phyloP scores from a whole-genome alignment of 495 filamentous ascomycete species.

The Talaromyces adpressus region DNA sequence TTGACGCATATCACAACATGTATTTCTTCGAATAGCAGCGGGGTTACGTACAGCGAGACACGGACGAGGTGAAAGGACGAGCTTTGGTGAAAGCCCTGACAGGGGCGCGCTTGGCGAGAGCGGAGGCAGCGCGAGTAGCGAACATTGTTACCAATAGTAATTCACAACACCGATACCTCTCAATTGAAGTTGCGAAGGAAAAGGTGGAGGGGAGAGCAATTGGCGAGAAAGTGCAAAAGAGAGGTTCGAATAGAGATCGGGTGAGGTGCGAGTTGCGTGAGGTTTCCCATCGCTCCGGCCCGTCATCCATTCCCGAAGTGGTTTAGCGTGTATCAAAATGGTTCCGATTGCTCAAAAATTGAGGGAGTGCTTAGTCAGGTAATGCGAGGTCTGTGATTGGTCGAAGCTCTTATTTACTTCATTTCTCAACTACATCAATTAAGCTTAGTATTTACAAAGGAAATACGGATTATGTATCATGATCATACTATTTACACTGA shows the following conservation, averaged over 20 bases:
- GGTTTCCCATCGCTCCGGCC: constrained; percentile 6
- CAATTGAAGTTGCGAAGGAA: background rate
- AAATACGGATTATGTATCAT: too few relatives aligned
- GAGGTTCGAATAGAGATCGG: constrained; percentile 2
- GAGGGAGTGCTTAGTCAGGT: constrained; percentile 3
- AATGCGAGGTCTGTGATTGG: background rate
- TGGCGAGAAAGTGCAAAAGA: background rate
- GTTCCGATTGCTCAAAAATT: background rate
- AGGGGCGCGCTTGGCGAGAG: constrained; percentile 63
- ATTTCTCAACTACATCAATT: background rate
- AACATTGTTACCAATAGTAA: constrained; percentile 55
- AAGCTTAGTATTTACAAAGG: background rate
- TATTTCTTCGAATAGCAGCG: constrained; percentile 1
- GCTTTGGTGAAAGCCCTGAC: constrained; percentile 43
- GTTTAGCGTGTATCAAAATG: background rate
- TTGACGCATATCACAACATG: background rate
- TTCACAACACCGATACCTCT: background rate
- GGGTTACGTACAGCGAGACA: constrained; percentile 40
- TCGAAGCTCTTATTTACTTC: background rate
- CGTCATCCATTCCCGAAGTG: constrained; percentile 1
- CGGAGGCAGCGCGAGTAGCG: constrained; percentile 70
- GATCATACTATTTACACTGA: background rate
- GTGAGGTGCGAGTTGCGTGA: constrained; percentile 7
- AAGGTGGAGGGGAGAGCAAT: constrained; percentile 7
- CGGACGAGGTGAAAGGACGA: constrained; percentile 42